A percentile compares a stretch with the other conserved stretches of the same genome.
phyloP scores from a whole-genome alignment of 805 yeast genomes.

The Candida boidinii region DNA sequence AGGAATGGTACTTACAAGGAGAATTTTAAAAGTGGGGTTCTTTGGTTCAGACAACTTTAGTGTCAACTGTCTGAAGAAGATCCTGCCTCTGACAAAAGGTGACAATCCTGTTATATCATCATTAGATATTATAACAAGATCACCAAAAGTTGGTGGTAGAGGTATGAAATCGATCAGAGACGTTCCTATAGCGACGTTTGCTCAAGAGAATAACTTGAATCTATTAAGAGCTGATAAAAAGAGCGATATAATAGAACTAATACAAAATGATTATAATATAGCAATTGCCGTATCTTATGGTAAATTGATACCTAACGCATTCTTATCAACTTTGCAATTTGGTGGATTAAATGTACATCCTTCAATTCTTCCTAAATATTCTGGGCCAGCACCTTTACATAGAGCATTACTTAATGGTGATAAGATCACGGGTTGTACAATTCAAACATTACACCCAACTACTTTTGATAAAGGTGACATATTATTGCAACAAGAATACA shows the following conservation, averaged over 20 bases:
- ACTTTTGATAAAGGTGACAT: slow-evolving; percentile 77
- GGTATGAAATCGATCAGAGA: slow-evolving; percentile 36
- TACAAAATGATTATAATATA: slow-evolving; percentile 35
- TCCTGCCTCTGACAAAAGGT: slow-evolving; percentile 19
- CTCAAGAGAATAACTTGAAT: slow-evolving; percentile 24
- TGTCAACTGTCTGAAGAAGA: slow-evolving; percentile 37
- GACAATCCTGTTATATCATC: slow-evolving; percentile 3
- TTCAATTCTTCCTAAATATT: slow-evolving; percentile 68
- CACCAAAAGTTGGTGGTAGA: slow-evolving; percentile 59
- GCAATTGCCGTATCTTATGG: slow-evolving; percentile 95
- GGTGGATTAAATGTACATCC: slow-evolving; percentile 94
- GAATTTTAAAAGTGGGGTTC: slow-evolving; percentile 38
- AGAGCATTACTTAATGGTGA: slow-evolving; percentile 63
- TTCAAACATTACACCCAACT: slow-evolving; percentile 85
- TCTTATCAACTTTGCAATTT: slow-evolving; percentile 37
- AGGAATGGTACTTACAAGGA: too few species aligned
- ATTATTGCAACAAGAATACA: slow-evolving; percentile 43
- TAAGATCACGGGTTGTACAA: slow-evolving; percentile 65
- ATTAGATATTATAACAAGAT: slow-evolving; percentile 56
- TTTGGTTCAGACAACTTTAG: slow-evolving; percentile 78
- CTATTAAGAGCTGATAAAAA: slow-evolving; percentile 44
- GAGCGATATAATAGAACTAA: slow-evolving; percentile 25
- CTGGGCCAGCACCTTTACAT: slow-evolving; percentile 91
- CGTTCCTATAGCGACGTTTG: slow-evolving; percentile 43
- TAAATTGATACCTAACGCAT: slow-evolving; percentile 56